Conservation (phyloP, 1,139 yeast genomes). For the Protomyces inundatus region DNA sequence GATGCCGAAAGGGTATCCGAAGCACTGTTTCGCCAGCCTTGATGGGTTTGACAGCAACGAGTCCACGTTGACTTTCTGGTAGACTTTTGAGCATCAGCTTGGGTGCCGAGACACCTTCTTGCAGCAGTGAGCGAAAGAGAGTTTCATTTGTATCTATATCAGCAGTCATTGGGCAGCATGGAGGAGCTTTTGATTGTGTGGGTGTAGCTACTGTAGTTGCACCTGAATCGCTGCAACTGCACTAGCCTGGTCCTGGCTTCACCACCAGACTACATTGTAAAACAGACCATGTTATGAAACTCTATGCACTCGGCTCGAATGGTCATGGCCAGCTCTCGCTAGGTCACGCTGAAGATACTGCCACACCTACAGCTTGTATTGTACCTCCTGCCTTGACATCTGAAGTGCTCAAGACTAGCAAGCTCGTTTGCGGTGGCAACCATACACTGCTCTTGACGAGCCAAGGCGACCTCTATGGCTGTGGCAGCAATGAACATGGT, state of each 20-base stretch:
- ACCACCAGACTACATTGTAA: neutral
- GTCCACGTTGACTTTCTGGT: constrained; percentile 10
- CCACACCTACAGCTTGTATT: constrained; percentile 27
- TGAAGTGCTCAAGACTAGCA: neutral
- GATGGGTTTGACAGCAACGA: constrained; percentile 2
- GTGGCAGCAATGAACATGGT: constrained; percentile 57
- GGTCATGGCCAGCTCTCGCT: constrained; percentile 30
- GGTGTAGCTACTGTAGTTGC: neutral
- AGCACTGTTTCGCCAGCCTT: constrained; percentile 12
- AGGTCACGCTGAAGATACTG: constrained; percentile 26
- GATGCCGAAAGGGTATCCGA: constrained; percentile 8
- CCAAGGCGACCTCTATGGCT: constrained; percentile 51
- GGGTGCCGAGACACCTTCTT: neutral
- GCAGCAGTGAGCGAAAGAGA: neutral
- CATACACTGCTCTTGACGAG: constrained; percentile 62
- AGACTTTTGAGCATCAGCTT: neutral
- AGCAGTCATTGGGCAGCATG: neutral
- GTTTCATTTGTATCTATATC: neutral
- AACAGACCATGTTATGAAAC: neutral
- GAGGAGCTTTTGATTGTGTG: neutral
- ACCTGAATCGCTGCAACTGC: neutral
- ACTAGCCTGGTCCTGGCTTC: neutral
- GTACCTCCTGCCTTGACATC: constrained; percentile 18
- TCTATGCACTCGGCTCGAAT: constrained; percentile 32
- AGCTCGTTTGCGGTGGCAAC: constrained; percentile 73